A percentile compares a stretch with the other conserved stretches of the same genome.
Conservation (phyloP, 768 basidiomycete species). For the Clitopilus hobsonii region DNA sequence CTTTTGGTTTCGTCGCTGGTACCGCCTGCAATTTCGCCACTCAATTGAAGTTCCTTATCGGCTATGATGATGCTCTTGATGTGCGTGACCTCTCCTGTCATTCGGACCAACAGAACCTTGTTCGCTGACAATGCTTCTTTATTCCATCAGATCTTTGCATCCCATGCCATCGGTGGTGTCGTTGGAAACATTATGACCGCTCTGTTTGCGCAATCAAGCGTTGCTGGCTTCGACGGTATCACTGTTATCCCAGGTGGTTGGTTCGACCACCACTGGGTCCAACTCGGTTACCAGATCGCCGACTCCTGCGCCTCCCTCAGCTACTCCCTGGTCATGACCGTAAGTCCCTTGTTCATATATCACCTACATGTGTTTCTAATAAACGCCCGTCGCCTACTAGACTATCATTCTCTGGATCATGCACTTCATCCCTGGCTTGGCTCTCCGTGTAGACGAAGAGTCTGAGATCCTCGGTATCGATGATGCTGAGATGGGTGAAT, state of each 20-base stretch:
- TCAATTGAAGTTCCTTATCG: slow-evolving; percentile 79
- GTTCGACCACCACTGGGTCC: slow-evolving; percentile 77
- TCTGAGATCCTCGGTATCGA: slow-evolving; percentile 83
- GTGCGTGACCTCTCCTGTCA: slow-evolving; percentile 30
- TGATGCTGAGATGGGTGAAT: slow-evolving; percentile 87
- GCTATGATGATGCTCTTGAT: slow-evolving; percentile 80
- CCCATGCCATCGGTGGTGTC: slow-evolving; percentile 73
- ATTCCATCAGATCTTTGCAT: slow-evolving; percentile 74
- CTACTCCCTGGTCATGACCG: slow-evolving; percentile 76
- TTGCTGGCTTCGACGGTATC: slow-evolving; percentile 78
- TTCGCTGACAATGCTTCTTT: slow-evolving; percentile 1
- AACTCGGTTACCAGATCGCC: slow-evolving; percentile 84
- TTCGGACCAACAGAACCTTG: background rate
- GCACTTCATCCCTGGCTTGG: slow-evolving; percentile 80
- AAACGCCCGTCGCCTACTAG: slow-evolving; percentile 25
- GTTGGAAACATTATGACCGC: slow-evolving; percentile 83
- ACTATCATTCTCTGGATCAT: slow-evolving; percentile 84
- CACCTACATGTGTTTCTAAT: background rate
- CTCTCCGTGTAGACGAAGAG: slow-evolving; percentile 63
- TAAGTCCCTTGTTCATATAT: slow-evolving; percentile 26
- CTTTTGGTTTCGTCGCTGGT: slow-evolving; percentile 82
- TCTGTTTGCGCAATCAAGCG: slow-evolving; percentile 77
- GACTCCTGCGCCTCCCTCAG: slow-evolving; percentile 60
- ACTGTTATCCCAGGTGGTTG: slow-evolving; percentile 74
- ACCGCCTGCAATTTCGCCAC: slow-evolving; percentile 94